Evolutionary conservation across 805 yeast species (phyloP).

Genomic region (Schwanniomyces occidentalis): DNA sequence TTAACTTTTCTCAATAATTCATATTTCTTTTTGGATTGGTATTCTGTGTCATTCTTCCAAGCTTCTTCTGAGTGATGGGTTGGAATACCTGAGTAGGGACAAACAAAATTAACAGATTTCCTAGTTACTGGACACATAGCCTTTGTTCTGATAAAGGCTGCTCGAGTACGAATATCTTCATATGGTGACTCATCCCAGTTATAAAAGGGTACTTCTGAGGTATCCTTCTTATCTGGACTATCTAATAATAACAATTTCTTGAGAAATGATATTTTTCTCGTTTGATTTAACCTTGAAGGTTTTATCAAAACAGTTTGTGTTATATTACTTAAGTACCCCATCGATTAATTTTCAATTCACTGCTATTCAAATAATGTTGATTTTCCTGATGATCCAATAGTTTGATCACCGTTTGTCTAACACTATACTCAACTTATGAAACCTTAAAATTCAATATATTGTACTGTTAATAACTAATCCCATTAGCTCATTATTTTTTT

Average conservation of each 20-base stretch:
- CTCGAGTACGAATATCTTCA: slow-evolving; percentile 83
- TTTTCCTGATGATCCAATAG: no score
- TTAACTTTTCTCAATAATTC: slow-evolving; percentile 83
- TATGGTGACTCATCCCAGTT: slow-evolving; percentile 93
- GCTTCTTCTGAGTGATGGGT: slow-evolving; percentile 91
- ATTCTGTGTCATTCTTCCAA: slow-evolving; percentile 77
- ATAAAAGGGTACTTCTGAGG: slow-evolving; percentile 37
- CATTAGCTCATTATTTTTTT: no score
- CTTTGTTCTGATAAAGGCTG: slow-evolving; percentile 83
- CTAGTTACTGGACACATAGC: slow-evolving; percentile 92
- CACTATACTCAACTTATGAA: no score
- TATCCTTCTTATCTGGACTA: slow-evolving; percentile 24
- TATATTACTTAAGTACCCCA: slow-evolving; percentile 2
- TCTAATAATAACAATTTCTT: slow-evolving; percentile 40
- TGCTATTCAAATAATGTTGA: no score
- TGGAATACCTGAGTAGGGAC: slow-evolving; percentile 95
- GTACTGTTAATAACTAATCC: no score
- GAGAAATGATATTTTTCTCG: slow-evolving; percentile 35
- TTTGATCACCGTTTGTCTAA: no score
- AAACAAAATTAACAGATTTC: slow-evolving; percentile 75
- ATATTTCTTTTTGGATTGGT: slow-evolving; percentile 66
- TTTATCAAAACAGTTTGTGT: slow-evolving; percentile 3
- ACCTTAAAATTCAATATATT: no score
- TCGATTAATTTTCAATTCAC: no score
- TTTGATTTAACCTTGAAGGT: slow-evolving; percentile 5